Evolutionary conservation across 23 red algal genomes (phyloP).

Genomic region (Cyanidium caldarium): DNA sequence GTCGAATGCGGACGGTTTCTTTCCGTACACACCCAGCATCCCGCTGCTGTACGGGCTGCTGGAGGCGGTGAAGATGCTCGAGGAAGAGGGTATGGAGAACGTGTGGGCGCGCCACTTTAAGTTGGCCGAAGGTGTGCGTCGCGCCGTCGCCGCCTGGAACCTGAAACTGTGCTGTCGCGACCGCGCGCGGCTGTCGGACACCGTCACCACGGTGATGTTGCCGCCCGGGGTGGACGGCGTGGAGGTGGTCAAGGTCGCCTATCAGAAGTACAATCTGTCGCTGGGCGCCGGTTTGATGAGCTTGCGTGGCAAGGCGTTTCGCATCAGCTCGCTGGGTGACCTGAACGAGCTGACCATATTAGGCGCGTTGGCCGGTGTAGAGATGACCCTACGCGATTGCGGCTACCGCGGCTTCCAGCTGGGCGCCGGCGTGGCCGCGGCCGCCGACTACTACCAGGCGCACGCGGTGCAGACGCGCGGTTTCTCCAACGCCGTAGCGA

Average conservation of each 20-base stretch:
- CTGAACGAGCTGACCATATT: constrained; percentile 33
- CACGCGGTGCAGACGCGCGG: constrained; percentile 9
- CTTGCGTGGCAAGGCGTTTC: constrained; percentile 23
- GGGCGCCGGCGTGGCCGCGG: constrained; percentile 31
- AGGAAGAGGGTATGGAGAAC: constrained; percentile 26
- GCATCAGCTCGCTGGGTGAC: constrained; percentile 26
- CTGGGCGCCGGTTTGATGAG: constrained; percentile 29
- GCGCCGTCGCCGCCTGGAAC: constrained; percentile 21
- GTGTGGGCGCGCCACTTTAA: constrained; percentile 22
- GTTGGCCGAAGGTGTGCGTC: constrained; percentile 14
- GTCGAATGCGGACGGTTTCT: constrained; percentile 20
- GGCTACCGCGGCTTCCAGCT: constrained; percentile 17
- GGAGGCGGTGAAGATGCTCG: constrained; percentile 26
- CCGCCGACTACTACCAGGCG: constrained; percentile 23
- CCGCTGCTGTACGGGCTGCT: constrained; percentile 22
- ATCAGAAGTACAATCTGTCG: constrained; percentile 44
- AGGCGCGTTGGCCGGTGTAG: constrained; percentile 22
- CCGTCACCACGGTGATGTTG: constrained; percentile 23
- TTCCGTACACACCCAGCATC: constrained; percentile 28
- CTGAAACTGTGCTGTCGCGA: constrained; percentile 11
- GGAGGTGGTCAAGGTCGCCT: constrained; percentile 15
- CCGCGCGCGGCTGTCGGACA: constrained; percentile 11
- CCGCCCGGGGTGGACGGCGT: constrained; percentile 20
- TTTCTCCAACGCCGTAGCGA: background rate
- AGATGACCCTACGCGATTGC: constrained; percentile 23